A percentile compares a stretch with the other conserved stretches of the same genome.
Conservation (phyloP, 2,329 filamentous ascomycete species). For the Aspergillus pseudonomiae region DNA sequence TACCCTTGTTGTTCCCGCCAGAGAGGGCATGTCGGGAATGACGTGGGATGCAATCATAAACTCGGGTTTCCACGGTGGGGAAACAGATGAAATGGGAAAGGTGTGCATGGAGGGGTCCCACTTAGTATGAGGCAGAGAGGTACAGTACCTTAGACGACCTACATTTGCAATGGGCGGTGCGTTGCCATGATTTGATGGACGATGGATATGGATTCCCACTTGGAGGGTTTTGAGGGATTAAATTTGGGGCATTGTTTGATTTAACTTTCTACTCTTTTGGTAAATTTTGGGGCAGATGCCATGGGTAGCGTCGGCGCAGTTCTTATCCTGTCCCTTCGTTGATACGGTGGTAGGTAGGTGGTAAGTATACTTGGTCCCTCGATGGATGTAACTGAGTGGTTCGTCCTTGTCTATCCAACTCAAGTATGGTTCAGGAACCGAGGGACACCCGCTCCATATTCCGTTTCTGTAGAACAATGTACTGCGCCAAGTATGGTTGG, state of each 20-base stretch:
- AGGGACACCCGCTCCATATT: background rate
- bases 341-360: background rate
- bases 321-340: background rate
- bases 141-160: background rate
- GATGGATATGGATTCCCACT: background rate
- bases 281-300: background rate
- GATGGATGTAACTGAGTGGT: background rate
- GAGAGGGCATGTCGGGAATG: background rate
- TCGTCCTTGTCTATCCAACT: background rate
- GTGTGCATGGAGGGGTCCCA: background rate
- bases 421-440: background rate
- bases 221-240: background rate
- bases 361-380: background rate
- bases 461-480: background rate
- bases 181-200: background rate
- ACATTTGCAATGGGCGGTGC: background rate
- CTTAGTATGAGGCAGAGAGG: background rate
- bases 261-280: background rate
- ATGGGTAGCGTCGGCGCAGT: background rate
- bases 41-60: constrained; percentile 1
- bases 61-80: background rate
- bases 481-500: background rate
- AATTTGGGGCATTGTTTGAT: background rate
- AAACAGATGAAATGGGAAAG: background rate
- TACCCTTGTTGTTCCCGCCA: background rate